A percentile compares a stretch with the other conserved stretches of the same genome.
Conservation (phyloP, 139 green algal species). For the Micromonas pusilla region DNA sequence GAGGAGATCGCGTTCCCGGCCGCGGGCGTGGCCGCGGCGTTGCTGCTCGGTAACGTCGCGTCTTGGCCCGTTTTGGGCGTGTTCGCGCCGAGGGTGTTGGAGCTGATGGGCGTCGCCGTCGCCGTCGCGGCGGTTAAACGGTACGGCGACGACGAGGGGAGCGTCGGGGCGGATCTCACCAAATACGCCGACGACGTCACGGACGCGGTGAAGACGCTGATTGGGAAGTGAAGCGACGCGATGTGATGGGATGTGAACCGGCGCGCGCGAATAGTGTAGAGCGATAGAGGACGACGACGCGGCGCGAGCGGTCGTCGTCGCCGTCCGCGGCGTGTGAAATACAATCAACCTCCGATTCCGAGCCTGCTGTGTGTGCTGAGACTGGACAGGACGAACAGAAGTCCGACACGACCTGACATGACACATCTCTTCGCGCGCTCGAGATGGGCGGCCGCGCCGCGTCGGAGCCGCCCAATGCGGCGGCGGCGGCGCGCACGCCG, state of each 20-base stretch:
- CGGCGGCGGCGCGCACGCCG: too few relatives aligned
- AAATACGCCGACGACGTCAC: background rate
- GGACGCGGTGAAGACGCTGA: background rate
- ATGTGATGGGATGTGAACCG: background rate
- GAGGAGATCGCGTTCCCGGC: background rate
- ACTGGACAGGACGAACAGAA: too few relatives aligned
- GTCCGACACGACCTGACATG: too few relatives aligned
- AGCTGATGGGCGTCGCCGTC: background rate
- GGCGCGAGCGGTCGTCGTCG: too few relatives aligned
- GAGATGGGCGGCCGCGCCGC: too few relatives aligned
- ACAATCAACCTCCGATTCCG: too few relatives aligned
- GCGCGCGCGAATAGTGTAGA: too few relatives aligned
- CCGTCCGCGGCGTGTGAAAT: too few relatives aligned
- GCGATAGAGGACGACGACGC: too few relatives aligned
- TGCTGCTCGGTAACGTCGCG: background rate
- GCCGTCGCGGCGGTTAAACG: background rate
- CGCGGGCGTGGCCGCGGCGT: background rate
- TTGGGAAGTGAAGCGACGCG: background rate
- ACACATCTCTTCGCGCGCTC: too few relatives aligned
- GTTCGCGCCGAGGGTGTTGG: background rate
- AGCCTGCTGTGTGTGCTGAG: too few relatives aligned
- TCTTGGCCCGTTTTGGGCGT: background rate
- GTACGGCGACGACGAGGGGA: background rate
- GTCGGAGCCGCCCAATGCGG: too few relatives aligned
- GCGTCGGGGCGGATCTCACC: background rate